Conservation (phyloP, 2,329 filamentous ascomycete genomes). For the Ploettnerulaceae sp. region DNA sequence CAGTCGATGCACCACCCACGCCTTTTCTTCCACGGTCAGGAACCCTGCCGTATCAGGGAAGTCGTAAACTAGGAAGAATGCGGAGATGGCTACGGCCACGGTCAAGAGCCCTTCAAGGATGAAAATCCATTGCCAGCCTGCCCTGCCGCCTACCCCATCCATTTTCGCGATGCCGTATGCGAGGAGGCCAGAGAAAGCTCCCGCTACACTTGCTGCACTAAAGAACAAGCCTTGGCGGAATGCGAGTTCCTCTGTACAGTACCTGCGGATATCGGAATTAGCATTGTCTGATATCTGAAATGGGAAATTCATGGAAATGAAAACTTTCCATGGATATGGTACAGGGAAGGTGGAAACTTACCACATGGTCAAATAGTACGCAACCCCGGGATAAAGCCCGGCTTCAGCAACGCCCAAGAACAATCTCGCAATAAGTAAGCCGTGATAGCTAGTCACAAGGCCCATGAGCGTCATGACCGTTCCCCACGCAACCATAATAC, state of each 20-base stretch:
- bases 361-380: slow-evolving; percentile 49
- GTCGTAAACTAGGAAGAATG: slow-evolving; percentile 45
- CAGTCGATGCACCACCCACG: slow-evolving; percentile 27
- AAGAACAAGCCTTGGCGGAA: slow-evolving; percentile 31
- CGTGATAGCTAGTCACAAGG: slow-evolving; percentile 44
- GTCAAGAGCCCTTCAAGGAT: slow-evolving; percentile 26
- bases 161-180: slow-evolving; percentile 43
- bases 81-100: slow-evolving; percentile 34
- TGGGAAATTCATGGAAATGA: no score
- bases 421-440: slow-evolving; percentile 50
- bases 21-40: slow-evolving; percentile 37
- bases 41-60: slow-evolving; percentile 40
- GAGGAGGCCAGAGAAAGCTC: slow-evolving; percentile 44
- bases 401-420: slow-evolving; percentile 52
- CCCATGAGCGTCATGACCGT: slow-evolving; percentile 49
- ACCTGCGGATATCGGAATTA: not conserved
- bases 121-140: slow-evolving; percentile 43
- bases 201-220: slow-evolving; percentile 36
- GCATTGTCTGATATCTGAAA: no score
- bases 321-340: not conserved
- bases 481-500: slow-evolving; percentile 52
- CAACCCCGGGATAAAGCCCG: slow-evolving; percentile 49
- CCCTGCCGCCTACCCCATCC: slow-evolving; percentile 40
- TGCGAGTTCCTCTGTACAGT: slow-evolving; percentile 4
- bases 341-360: not conserved